Base-by-base conservation (phyloP, 345 rosid genomes). In the Eucalyptus virginea region DNA sequence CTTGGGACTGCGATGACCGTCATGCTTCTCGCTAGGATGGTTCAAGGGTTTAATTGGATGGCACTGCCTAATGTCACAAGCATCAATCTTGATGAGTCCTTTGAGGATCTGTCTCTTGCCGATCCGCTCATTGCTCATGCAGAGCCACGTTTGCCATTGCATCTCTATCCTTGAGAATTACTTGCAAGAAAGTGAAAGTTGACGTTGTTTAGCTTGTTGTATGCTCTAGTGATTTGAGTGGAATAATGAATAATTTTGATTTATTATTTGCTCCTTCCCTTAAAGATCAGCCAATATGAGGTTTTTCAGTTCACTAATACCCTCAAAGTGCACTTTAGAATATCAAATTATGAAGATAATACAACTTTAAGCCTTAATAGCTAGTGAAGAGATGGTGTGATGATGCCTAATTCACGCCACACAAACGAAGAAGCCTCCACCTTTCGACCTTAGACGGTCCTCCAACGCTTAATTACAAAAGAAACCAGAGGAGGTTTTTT, bases 11-110 rank as follows among this genome's bases (percentile, higher is more conserved):
- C 90, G 4, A 94, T 95, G 92, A 90, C 95, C 12, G 58, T 91
- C 23, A 94, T 95, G 96, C 88, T 92, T 3, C 90, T 95, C 16
- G 95, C 96, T 7, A 90, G 96, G 91, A 90, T 95, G 87, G 85
- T 93, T 67, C 96, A 94, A 47, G 93, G 93, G 34, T 95, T 94
- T 80, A 87, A 50, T 9, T 95, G 96, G 95, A 91, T 56, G 51
- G 21, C 87, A 48, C 92, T 91, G 9, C 91, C 92, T 12, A 83
- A 48, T 37, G 86, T 87, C 26, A 65, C 92, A 8, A 88, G 88
- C 48, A 91, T 92, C 6, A 92, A 90, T 86, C 88, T 93, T 3
- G 86, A 69, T 44, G 94, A 92, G 88, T 86, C 93, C 8, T 72
- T 89, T 62, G 87, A 89, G 80, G 90, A 91, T 44, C 87, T 91